phyloP scores from a whole-genome alignment of 352 stramenopile species.

The Globisporangium rhizosaccharum region DNA sequence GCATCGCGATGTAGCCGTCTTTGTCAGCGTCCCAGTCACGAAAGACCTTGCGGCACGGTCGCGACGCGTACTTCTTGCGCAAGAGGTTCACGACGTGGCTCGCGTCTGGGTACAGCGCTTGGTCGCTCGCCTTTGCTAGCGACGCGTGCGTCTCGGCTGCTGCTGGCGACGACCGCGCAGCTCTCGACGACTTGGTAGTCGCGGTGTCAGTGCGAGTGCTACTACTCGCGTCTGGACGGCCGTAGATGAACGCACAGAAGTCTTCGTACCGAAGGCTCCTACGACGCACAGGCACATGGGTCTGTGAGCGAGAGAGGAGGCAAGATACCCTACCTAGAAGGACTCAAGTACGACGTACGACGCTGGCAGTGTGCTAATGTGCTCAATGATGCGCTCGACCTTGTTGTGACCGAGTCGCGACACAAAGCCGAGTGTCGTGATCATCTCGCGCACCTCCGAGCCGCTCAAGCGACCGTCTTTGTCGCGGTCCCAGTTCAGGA shows the following conservation, averaged over 20 bases:
- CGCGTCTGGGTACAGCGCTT: slow-evolving; percentile 25
- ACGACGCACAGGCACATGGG: neutral
- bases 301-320: neutral
- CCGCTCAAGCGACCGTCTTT: slow-evolving; percentile 40
- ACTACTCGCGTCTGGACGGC: neutral
- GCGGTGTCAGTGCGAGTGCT: neutral
- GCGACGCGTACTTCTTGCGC: slow-evolving; percentile 41
- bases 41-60: slow-evolving; percentile 38
- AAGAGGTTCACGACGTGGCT: slow-evolving; percentile 36
- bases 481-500: slow-evolving; percentile 54
- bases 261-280: slow-evolving; percentile 44
- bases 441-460: slow-evolving; percentile 38
- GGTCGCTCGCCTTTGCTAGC: neutral
- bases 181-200: neutral
- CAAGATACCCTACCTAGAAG: neutral
- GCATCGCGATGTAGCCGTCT: slow-evolving; percentile 36
- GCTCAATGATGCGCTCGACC: slow-evolving; percentile 30
- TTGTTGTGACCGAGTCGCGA: slow-evolving; percentile 29
- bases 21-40: slow-evolving; percentile 58
- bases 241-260: slow-evolving; percentile 36
- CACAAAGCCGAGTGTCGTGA: slow-evolving; percentile 30
- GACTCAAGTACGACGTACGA: slow-evolving; percentile 14
- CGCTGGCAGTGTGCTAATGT: slow-evolving; percentile 25
- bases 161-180: neutral
- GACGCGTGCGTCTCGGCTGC: no score